A percentile compares a stretch with the other conserved stretches of the same genome.
These are phyloP conservation scores for Zymoseptoria brevis DNA, from an alignment of 2,329 filamentous ascomycete species.

Conservation along the genomic window DNA sequence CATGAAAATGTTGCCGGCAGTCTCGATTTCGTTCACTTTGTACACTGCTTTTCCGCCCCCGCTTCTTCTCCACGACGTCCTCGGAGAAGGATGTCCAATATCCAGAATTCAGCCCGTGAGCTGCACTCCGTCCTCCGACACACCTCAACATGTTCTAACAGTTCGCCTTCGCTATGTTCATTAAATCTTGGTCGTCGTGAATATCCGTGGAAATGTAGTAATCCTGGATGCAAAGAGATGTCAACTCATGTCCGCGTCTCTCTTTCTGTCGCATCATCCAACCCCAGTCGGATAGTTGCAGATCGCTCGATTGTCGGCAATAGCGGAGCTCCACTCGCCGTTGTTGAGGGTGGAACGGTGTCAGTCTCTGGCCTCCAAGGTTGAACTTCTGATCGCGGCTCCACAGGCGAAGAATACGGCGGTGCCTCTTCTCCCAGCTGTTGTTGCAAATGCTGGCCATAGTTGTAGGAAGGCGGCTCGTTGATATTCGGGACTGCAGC, in stretches of 20 bases:
- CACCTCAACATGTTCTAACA: background rate
- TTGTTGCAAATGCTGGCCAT: conserved; percentile 1
- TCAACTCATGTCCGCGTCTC: conserved; percentile 3
- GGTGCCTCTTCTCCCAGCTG: conserved; percentile 40
- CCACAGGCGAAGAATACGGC: conserved; percentile 38
- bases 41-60: background rate
- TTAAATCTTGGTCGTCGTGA: conserved; percentile 13
- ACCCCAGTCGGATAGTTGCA: conserved; percentile 36
- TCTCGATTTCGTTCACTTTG: background rate
- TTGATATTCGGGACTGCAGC: conserved; percentile 21
- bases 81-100: background rate
- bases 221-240: background rate
- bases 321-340: conserved; percentile 20
- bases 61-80: background rate
- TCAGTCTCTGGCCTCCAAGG: conserved; percentile 3
- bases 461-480: conserved; percentile 30
- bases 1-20: background rate
- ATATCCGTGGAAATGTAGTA: background rate
- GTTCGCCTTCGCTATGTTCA: background rate
- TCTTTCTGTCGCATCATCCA: conserved; percentile 10
- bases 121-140: background rate
- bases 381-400: conserved; percentile 11
- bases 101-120: background rate
- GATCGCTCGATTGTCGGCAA: conserved; percentile 35
- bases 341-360: conserved; percentile 3